Conservation (phyloP, 306 rosid species). For the Luffa aegyptiaca region DNA sequence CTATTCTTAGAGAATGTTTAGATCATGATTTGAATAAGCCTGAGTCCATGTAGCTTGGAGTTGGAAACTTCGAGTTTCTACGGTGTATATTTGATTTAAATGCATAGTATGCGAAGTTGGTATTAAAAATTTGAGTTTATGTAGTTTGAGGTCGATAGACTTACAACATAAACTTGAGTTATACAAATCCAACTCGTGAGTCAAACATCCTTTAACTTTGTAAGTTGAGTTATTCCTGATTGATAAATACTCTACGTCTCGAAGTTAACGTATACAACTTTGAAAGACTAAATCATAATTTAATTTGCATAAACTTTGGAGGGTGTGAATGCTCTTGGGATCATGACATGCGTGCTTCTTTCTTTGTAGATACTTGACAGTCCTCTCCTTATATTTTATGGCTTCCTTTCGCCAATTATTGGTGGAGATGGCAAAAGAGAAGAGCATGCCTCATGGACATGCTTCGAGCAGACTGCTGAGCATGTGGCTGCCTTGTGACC, state of each 20-base stretch:
- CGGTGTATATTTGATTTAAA: not conserved
- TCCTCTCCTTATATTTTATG: slow-evolving; percentile 12
- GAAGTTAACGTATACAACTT: not conserved
- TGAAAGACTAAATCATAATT: not conserved
- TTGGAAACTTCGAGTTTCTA: not conserved
- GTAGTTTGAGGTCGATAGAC: not conserved
- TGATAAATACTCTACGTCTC: too few relatives aligned
- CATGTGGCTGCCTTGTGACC: slow-evolving; percentile 46
- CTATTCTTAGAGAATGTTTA: not conserved
- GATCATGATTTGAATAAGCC: not conserved
- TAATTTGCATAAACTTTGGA: not conserved
- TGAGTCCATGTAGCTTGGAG: not conserved
- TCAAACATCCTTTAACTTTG: not conserved
- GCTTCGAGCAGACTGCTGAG: slow-evolving; percentile 26
- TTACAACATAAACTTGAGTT: too few relatives aligned
- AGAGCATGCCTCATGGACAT: slow-evolving; percentile 33
- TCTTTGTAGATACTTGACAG: not conserved
- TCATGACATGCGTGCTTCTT: slow-evolving; percentile 3
- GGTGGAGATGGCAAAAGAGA: slow-evolving; percentile 26
- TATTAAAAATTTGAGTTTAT: not conserved
- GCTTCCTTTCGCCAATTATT: slow-evolving; percentile 44
- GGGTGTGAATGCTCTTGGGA: not conserved
- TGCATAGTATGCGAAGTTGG: not conserved
- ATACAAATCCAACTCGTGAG: too few relatives aligned
- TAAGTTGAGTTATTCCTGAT: not conserved